Percentiles rank a stretch among this genome's conserved stretches.
These are phyloP conservation scores for Neocallimastix lanati DNA, from an alignment of 192 early-diverging fungal species.

Conservation along the genomic window DNA sequence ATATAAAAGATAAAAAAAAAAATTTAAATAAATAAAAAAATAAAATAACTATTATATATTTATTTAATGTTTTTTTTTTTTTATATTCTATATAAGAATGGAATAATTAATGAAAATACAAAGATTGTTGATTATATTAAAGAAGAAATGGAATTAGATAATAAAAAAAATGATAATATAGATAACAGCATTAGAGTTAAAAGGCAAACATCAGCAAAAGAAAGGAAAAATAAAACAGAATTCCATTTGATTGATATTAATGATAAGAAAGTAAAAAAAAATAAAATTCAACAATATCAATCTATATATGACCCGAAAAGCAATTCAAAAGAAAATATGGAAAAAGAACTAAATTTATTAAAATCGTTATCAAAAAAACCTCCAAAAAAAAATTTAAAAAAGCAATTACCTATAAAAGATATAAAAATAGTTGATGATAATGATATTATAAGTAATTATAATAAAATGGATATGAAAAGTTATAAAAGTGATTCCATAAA, in stretches of 20 bases:
- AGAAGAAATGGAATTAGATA: too few species aligned
- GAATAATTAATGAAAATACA: too few species aligned
- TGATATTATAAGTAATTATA: too few species aligned
- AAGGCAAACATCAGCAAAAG: neutral
- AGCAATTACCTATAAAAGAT: neutral
- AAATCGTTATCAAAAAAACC: neutral
- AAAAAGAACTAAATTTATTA: neutral
- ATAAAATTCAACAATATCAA: neutral
- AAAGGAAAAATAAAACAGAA: neutral
- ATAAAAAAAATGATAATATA: too few species aligned
- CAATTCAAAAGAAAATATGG: neutral
- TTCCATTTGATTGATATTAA: neutral
- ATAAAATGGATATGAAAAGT: too few species aligned
- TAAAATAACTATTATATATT: neutral
- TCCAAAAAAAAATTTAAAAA: neutral
- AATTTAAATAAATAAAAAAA: neutral
- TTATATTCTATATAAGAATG: too few species aligned
- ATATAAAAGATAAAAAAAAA: too few species aligned
- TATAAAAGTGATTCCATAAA: too few species aligned
- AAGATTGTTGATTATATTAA: too few species aligned
- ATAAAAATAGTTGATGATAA: too few species aligned
- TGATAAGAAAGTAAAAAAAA: neutral
- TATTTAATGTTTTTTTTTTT: too few species aligned
- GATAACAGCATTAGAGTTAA: neutral
- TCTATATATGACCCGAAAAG: neutral